These are phyloP conservation scores for Pythium phragmiticola DNA, from an alignment of 352 stramenopile species.

Conservation along the genomic window DNA sequence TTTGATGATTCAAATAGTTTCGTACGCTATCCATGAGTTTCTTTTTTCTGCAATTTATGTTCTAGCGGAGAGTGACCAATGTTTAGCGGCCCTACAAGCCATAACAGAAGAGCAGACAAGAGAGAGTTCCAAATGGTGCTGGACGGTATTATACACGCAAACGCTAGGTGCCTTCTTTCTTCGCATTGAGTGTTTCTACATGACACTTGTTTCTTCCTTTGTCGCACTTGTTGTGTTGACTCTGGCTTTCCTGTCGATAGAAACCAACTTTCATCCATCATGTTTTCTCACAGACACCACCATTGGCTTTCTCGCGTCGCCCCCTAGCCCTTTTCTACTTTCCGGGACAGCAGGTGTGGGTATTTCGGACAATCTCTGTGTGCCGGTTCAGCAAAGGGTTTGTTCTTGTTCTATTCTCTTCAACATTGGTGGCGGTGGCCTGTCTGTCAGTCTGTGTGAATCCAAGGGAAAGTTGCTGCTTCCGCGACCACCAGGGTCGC, in stretches of 20 bases:
- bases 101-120: too few species aligned
- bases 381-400: conserved; percentile 9
- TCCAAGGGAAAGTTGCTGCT: conserved; percentile 6
- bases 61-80: neutral
- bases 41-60: neutral
- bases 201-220: too few species aligned
- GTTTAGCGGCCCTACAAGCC: too few species aligned
- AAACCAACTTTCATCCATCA: too few species aligned
- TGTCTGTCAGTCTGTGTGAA: neutral
- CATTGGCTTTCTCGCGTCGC: neutral
- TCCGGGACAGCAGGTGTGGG: neutral
- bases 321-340: conserved; percentile 3
- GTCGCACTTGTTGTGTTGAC: too few species aligned
- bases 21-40: neutral
- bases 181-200: too few species aligned
- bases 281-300: too few species aligned
- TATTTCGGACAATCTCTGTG: neutral
- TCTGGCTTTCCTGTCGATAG: too few species aligned
- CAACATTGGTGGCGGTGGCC: conserved; percentile 6
- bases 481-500: neutral
- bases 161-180: neutral
- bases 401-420: conserved; percentile 1
- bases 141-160: neutral
- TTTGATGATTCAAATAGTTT: conserved; percentile 6
- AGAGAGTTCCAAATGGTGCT: too few species aligned